Base-by-base conservation (phyloP, 345 rosid species). In the Dipteronia sinensis region DNA sequence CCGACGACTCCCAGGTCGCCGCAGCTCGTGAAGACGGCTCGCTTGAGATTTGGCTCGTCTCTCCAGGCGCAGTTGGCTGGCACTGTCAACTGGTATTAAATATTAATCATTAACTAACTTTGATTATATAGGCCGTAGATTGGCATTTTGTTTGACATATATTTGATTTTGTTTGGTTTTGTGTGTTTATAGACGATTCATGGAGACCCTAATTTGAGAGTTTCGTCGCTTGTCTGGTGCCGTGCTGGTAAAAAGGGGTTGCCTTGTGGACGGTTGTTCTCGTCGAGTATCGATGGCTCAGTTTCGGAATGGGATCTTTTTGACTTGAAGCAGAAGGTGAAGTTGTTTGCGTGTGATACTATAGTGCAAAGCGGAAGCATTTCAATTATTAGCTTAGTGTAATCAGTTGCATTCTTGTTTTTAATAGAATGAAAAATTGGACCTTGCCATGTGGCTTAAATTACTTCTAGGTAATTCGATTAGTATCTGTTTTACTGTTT, bases 21-120 rank as follows among this genome's bases (percentile, higher is more conserved):
- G 95, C 98, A 8, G 95, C 97, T 53, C 95, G 98, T 61, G 94
- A 93, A 69, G 97, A 93, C 76, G 94, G 98, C 77, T 90, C 99
- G 25, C 92, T 95, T 15, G 99, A 95, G 92, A 89, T 95, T 86
- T 93, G 99, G 99, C 97, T 93, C 11, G 97, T 95, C 19, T 92
- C 97, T 55, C 96, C 98, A 38, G 97, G 98, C 75, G 87, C 98
- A 62, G 90, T 92, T 62, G 96, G 98, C 69, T 95, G 99, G 99
- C 98, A 95, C 95, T 88, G 95, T 82, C 99, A 93, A 81, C 91
- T 93, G 91, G 98, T 95, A 85, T 73, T 19, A 49, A 20, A 97
- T 95, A 85, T 73, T 22, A 61, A 20, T 17, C 12, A 6, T 10
- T 20, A 51, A 42, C 20, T 42, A 62, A 74, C 23, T 9, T 63